phyloP scores from a whole-genome alignment of 1,139 yeast species.

The Hyphopichia fennica region DNA sequence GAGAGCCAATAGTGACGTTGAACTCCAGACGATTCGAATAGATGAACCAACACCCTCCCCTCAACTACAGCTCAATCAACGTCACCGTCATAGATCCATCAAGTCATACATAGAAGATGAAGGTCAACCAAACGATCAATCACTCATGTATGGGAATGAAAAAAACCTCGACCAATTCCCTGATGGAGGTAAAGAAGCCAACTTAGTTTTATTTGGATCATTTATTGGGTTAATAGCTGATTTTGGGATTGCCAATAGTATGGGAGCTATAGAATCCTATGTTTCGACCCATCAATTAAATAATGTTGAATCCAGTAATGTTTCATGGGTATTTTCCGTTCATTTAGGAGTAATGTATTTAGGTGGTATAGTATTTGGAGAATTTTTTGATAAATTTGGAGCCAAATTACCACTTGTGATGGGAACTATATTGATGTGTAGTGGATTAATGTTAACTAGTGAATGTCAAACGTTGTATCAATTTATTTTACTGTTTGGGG shows the following conservation, averaged over 20 bases:
- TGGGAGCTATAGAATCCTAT: conserved; percentile 64
- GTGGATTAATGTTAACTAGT: conserved; percentile 55
- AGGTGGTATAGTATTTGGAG: conserved; percentile 62
- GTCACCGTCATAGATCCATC: neutral
- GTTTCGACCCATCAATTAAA: conserved; percentile 50
- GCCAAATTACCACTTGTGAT: conserved; percentile 44
- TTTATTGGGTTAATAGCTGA: conserved; percentile 57
- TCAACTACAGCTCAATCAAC: neutral
- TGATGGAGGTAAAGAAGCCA: conserved; percentile 61
- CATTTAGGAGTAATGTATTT: conserved; percentile 57
- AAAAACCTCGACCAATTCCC: conserved; percentile 44
- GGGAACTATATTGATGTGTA: conserved; percentile 46
- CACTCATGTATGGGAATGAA: conserved; percentile 24
- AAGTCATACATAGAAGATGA: neutral
- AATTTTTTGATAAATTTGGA: conserved; percentile 59
- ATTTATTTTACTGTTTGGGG: conserved; percentile 58
- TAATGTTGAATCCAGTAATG: conserved; percentile 38
- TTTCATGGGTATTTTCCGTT: conserved; percentile 66
- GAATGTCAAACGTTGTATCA: conserved; percentile 54
- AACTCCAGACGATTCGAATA: neutral
- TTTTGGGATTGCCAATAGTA: conserved; percentile 61
- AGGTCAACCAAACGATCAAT: neutral
- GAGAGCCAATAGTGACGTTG: neutral
- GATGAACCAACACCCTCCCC: neutral
- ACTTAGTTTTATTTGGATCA: conserved; percentile 62